Evolutionary conservation across 2,329 filamentous ascomycete genomes (phyloP).

Genomic region (Botryotinia narcissicola): DNA sequence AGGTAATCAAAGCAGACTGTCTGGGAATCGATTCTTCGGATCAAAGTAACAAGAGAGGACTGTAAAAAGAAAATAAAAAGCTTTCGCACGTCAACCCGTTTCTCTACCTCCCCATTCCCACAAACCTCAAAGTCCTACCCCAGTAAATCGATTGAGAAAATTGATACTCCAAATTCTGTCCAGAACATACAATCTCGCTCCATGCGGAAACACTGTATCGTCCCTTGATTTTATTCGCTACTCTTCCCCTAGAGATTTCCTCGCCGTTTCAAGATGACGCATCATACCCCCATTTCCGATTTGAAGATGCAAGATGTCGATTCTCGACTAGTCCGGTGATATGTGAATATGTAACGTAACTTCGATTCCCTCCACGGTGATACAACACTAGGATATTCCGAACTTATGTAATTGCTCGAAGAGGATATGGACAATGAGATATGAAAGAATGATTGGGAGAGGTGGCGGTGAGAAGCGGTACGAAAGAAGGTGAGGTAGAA

Average conservation of each 20-base stretch:
- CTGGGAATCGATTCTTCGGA: conserved; percentile 15
- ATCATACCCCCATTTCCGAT: not conserved
- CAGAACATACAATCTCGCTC: not conserved
- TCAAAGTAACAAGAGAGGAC: conserved; percentile 14
- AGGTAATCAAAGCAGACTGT: conserved; percentile 7
- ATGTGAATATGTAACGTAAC: conserved; percentile 13
- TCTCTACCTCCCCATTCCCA: conserved; percentile 1
- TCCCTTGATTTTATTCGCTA: not conserved
- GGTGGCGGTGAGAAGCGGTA: not conserved
- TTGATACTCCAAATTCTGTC: not conserved
- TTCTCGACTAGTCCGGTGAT: not conserved
- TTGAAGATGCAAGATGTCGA: not conserved
- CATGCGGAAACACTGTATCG: not conserved
- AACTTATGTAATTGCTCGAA: conserved; percentile 6
- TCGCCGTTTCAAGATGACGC: not conserved
- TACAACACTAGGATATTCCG: not conserved
- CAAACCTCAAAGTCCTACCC: not conserved
- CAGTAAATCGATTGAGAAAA: not conserved
- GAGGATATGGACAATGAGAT: conserved; percentile 9
- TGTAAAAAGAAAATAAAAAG: conserved; percentile 13
- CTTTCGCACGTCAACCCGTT: not conserved
- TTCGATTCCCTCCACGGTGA: not conserved
- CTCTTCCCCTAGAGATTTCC: not conserved
- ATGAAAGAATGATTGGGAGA: not conserved
- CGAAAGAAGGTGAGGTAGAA: conserved; percentile 2